Conservation (phyloP, 345 rosid species). For the Sonneratia caseolaris region DNA sequence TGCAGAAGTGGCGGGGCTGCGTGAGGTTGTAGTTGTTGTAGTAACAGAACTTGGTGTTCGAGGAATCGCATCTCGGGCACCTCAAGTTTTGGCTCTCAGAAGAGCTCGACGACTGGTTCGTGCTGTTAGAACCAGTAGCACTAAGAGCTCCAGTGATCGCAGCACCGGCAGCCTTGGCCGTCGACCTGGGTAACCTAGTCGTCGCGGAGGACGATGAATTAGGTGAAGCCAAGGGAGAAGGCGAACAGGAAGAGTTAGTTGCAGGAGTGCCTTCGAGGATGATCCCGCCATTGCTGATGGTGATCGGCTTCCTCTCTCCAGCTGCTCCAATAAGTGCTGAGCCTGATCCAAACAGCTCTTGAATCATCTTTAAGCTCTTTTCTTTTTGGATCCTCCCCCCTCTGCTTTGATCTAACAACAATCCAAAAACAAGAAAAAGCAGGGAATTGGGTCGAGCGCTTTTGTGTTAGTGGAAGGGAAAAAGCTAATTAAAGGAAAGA, state of each 20-base stretch:
- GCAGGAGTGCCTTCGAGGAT: slow-evolving; percentile 33
- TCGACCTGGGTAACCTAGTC: slow-evolving; percentile 9
- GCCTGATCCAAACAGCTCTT: slow-evolving; percentile 47
- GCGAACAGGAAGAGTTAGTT: slow-evolving; percentile 3
- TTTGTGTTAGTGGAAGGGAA: slow-evolving; percentile 33
- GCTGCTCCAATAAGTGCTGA: slow-evolving; percentile 24
- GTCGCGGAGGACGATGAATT: slow-evolving; percentile 22
- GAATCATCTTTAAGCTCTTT: slow-evolving; percentile 44
- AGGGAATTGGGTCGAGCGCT: slow-evolving; percentile 20
- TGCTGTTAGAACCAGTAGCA: slow-evolving; percentile 5
- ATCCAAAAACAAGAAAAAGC: slow-evolving; percentile 53
- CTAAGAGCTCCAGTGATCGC: background rate
- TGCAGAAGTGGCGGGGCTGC: slow-evolving; percentile 82
- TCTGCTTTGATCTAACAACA: slow-evolving; percentile 40
- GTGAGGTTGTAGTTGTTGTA: slow-evolving; percentile 78
- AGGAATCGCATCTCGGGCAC: slow-evolving; percentile 66
- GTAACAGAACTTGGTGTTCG: slow-evolving; percentile 75
- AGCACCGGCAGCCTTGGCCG: slow-evolving; percentile 4
- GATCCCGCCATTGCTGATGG: slow-evolving; percentile 24
- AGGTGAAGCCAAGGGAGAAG: slow-evolving; percentile 19
- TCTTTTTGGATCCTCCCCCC: slow-evolving; percentile 6
- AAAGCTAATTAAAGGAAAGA: slow-evolving; percentile 26
- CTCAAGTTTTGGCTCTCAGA: slow-evolving; percentile 33
- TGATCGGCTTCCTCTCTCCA: slow-evolving; percentile 21
- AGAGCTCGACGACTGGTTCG: slow-evolving; percentile 18